Evolutionary conservation across 768 basidiomycete species (phyloP), one percentile per base, ranked within the genome.

Genomic region (Kwoniella heveanensis): DNA sequence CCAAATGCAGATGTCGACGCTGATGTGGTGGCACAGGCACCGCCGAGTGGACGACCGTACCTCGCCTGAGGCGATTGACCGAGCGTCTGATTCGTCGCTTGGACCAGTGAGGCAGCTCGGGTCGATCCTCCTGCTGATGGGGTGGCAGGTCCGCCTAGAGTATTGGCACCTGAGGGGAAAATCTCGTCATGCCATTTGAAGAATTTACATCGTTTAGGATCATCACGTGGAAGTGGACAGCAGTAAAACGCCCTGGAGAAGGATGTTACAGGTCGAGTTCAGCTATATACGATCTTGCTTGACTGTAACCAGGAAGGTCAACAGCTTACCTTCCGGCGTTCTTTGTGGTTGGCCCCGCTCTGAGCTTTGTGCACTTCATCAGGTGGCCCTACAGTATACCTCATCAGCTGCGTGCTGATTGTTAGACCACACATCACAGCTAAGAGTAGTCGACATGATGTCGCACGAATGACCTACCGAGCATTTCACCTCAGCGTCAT

Each of bases 111-210:
- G 10, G 57, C 53, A 51, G 61, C 53, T n/a, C 66, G 37, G 12
- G 61, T 57, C 2, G 66, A 63, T 13, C 32, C 32, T 44, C 39
- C 39, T 51, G 57, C 62, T 15, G 55, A 51, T 0, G 48, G 62
- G 1, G 58, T 60, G 3, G 51, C 30, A 13, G 57, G 39, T 30
- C 36, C 52, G 10, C 57, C 32, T 12, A 48, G 25, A 17, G 22
- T 27, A 22, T 44, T 21, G 22, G 46, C n/a, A 19, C 30, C 8
- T 10, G 26, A 30, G 8, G 50, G 32, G 15, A 63, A 29, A 2
- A 72, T 17, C 60, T 76, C 72, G 59, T 76, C 74, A 15, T 57
- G 69, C 74, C 74, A 76, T 69, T 68, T 62, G 67, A 76, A 76
- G 68, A 71, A 76, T 52, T 72, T 73, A 57, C 74, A 76, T 58